Base-by-base conservation (phyloP, 495 filamentous ascomycete species). In the Penicillium samsonianum region DNA sequence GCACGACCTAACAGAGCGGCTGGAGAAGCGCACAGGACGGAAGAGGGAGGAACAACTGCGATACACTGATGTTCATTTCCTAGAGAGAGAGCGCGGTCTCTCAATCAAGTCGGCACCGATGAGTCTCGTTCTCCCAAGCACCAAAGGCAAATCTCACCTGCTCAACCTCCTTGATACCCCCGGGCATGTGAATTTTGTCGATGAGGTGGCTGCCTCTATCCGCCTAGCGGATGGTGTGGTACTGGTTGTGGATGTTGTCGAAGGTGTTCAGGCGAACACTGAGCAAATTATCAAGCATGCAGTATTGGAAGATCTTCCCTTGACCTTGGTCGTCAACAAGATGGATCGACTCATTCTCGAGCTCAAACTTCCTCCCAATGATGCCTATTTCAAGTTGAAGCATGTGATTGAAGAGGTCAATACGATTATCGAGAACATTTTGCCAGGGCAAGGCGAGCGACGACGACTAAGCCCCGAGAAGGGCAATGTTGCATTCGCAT, bases 361-460 rank as follows among this genome's bases (percentile, higher is more conserved):
- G 71, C 83, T 98, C 51, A 95, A 96, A 71, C 81, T 98, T 16
- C 95, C 95, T 1, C 95, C 95, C 5, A 89, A 86, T 59, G 94
- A 98, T 68, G 94, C 94, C 23, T 98, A 98, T 71, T 98, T 96
- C 82, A 98, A 98, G 75, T 72, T 98, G 49, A 98, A 97, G 67
- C 93, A 98, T 73, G 92, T 96, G 22, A 87, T 98, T 63, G 94
- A 98, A 73, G 90, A 98, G 71, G 91, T 98, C 65, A 98, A 98
- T 72, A 97, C 90, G 0, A 79, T 92, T 64, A 98, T 98, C 67
- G 92, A 96, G 61, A 90, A 86, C 65, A 85, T 88, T 8, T 77
- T 92, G 11, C 94, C 94, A 4, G 92, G 92, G 3, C 86, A 85
- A 63, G 92, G 92, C 14, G 91, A 90, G 67, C 81, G 78, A 57